phyloP scores from a whole-genome alignment of 495 filamentous ascomycete species.

The Glutinoglossum americanum region DNA sequence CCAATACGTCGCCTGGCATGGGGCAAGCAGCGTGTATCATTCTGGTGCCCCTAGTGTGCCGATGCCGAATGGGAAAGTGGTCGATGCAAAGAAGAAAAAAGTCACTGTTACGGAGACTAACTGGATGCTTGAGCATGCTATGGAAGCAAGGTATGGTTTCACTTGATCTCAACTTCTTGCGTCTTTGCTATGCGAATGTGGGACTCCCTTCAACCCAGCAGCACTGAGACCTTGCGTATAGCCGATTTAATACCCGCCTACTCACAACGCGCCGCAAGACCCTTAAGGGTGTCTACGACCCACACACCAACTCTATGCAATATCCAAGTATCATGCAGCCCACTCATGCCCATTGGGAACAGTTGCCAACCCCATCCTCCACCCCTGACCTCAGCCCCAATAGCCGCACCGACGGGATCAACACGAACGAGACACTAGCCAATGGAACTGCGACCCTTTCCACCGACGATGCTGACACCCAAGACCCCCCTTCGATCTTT shows the following conservation, averaged over 20 bases:
- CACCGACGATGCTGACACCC: neutral
- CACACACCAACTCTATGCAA: conserved; percentile 78
- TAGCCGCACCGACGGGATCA: neutral
- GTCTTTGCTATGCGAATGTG: neutral
- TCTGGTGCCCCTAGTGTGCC: conserved; percentile 59
- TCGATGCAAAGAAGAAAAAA: conserved; percentile 55
- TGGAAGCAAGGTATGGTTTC: conserved; percentile 54
- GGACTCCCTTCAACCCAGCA: neutral
- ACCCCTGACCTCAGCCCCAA: neutral
- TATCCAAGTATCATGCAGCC: conserved; percentile 80
- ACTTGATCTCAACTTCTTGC: neutral
- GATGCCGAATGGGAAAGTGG: conserved; percentile 40
- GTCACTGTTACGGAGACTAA: conserved; percentile 88
- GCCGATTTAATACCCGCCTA: conserved; percentile 61
- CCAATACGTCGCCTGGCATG: conserved; percentile 95
- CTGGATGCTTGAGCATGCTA: conserved; percentile 89
- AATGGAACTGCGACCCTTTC: neutral
- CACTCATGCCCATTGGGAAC: conserved; percentile 64
- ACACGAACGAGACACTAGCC: neutral
- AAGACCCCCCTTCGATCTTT: conserved; percentile 25
- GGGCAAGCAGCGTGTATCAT: conserved; percentile 87
- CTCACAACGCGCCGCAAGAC: conserved; percentile 37
- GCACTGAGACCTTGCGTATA: conserved; percentile 17
- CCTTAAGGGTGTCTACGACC: conserved; percentile 63
- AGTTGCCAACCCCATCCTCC: conserved; percentile 21